These are phyloP conservation scores for Salicornia ramosissima DNA, from an alignment of 148 eudicot species.

Conservation along the genomic window DNA sequence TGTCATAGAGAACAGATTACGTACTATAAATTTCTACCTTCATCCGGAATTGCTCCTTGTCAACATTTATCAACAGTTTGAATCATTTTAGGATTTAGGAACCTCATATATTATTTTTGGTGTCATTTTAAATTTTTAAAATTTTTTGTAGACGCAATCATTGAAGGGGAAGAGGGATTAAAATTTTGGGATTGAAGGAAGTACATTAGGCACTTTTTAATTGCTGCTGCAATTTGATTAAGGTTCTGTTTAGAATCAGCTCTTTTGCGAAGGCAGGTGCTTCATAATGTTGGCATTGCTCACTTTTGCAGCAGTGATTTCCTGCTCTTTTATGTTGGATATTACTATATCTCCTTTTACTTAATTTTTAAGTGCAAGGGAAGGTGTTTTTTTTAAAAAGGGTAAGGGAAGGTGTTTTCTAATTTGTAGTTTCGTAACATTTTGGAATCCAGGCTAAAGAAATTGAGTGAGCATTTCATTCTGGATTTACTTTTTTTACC, in stretches of 20 bases:
- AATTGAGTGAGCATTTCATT: neutral
- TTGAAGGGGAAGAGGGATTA: neutral
- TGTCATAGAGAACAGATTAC: too few relatives aligned
- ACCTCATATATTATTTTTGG: neutral
- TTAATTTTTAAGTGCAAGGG: too few relatives aligned
- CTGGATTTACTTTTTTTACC: neutral
- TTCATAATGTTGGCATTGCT: neutral
- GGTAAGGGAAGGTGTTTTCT: too few relatives aligned
- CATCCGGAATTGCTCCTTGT: neutral
- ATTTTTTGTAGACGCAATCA: neutral
- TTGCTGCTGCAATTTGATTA: neutral
- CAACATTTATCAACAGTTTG: neutral
- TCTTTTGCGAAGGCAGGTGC: neutral
- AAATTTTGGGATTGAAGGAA: neutral
- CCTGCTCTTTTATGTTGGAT: neutral
- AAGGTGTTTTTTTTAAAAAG: too few relatives aligned
- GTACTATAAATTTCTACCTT: neutral
- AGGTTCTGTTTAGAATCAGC: neutral
- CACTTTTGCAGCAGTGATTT: neutral
- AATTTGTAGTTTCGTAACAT: too few relatives aligned
- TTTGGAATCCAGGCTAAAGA: neutral
- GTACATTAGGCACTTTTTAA: neutral
- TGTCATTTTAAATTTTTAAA: neutral
- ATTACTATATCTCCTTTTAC: neutral
- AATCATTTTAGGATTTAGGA: neutral